Conservation (phyloP, 192 early-diverging fungal species). For the Gigaspora rosea region DNA sequence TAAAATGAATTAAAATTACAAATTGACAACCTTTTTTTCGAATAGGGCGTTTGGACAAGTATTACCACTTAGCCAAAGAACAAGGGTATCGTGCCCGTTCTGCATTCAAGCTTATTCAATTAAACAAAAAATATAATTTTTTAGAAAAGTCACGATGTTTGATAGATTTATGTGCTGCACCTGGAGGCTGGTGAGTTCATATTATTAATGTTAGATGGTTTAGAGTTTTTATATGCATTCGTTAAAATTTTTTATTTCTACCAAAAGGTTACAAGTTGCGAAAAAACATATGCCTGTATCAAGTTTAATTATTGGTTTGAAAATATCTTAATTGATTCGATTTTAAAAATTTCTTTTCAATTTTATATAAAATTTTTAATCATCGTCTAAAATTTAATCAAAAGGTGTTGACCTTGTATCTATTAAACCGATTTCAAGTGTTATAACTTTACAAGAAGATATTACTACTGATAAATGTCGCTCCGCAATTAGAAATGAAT, state of each 20-base stretch:
- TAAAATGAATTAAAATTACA: too few relatives aligned
- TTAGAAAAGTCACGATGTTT: constrained; percentile 83
- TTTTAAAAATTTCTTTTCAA: background rate
- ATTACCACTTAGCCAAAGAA: constrained; percentile 99
- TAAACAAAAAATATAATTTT: constrained; percentile 99
- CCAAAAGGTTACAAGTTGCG: constrained; percentile 87
- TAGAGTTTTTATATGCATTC: background rate
- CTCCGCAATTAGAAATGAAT: constrained; percentile 76
- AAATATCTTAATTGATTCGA: constrained; percentile 10
- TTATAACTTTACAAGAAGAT: constrained; percentile 95
- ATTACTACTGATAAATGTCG: constrained; percentile 95
- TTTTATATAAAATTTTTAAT: background rate
- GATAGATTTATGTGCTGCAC: constrained; percentile 98
- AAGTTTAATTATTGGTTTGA: constrained; percentile 82
- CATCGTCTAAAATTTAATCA: background rate
- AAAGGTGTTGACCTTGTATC: constrained; percentile 86
- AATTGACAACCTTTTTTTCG: background rate
- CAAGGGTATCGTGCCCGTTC: constrained; percentile 98
- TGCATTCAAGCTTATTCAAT: constrained; percentile 98
- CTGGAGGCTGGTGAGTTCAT: constrained; percentile 83
- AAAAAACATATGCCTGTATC: constrained; percentile 97
- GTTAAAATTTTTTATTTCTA: background rate
- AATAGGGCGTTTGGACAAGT: constrained; percentile 97
- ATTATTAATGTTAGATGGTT: constrained; percentile 9
- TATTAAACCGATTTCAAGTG: constrained; percentile 95